Evolutionary conservation across 495 filamentous ascomycete genomes (phyloP), one percentile per base, ranked within the genome.

Genomic region (Hypoxylon trugodes): DNA sequence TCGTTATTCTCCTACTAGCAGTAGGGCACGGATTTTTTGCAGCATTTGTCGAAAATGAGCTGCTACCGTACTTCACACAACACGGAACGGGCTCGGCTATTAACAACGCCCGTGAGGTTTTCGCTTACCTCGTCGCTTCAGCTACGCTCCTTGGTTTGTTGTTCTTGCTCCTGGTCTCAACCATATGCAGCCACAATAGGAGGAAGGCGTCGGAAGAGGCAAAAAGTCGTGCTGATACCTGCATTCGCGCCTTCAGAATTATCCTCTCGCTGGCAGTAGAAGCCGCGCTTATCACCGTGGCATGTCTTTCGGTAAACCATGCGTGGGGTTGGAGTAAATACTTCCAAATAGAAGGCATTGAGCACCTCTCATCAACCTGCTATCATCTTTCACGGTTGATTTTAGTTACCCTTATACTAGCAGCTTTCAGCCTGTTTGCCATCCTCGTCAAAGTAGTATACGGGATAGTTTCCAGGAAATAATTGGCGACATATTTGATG

Each of bases 21-120:
- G 52, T 43, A 12, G 52, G 35, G 28, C 51, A 32, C 30, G 30
- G 28, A 4, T 63, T 56, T 33, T 63, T 63, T 28, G 51, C 60
- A 1, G 30, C 37, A 25, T 50, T 63, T 10, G 24, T 32, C 37
- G 28, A 33, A 25, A 24, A 32, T 16, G 45, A 64, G 8, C 15
- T 64, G 19, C 28, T 12, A 24, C 52, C 52, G 3, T 64, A 57
- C 18, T 64, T 64, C 15, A 15, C 5, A 2, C 21, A 18, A 6
- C 9, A 46, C 10, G 32, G n/a, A 0, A 58, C 41, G 53, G 47
- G 38, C 9, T 25, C 2, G 1, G 30, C 52, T 3, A 30, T 25
- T 0, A 30, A 18, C 0, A 22, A 58, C 1, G 53, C 53, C 1
- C 24, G 26, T 10, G 3, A 12, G 9, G 40, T 40, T 1, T 58